These are phyloP conservation scores for Ostreobium quekettii DNA, from an alignment of 139 green algal genomes.

Conservation along the genomic window DNA sequence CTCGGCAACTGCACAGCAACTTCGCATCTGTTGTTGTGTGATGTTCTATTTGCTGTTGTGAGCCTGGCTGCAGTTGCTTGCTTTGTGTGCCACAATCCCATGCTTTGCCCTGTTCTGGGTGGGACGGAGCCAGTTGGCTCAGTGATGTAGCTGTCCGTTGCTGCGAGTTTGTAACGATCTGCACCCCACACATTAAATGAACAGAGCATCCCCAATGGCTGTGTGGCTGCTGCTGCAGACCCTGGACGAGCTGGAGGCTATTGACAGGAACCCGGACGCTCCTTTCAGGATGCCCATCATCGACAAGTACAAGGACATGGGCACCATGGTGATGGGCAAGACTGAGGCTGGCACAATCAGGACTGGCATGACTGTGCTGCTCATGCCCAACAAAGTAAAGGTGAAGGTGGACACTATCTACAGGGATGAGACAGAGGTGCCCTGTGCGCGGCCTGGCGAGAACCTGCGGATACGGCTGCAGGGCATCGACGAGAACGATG, in stretches of 20 bases:
- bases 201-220: too few relatives aligned
- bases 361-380: slow-evolving; percentile 64
- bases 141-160: too few relatives aligned
- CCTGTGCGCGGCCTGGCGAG: slow-evolving; percentile 59
- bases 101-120: too few relatives aligned
- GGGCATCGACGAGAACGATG: slow-evolving; percentile 64
- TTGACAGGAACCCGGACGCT: slow-evolving; percentile 43
- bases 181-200: too few relatives aligned
- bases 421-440: slow-evolving; percentile 84
- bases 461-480: slow-evolving; percentile 49
- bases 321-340: slow-evolving; percentile 97
- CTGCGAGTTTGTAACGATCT: too few relatives aligned
- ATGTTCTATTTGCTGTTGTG: too few relatives aligned
- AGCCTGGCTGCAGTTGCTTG: too few relatives aligned
- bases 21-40: too few relatives aligned
- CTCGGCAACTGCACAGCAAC: too few relatives aligned
- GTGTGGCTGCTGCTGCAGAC: slow-evolving; percentile 18
- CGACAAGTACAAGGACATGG: slow-evolving; percentile 95
- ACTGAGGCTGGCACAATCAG: slow-evolving; percentile 81
- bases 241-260: slow-evolving; percentile 73
- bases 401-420: slow-evolving; percentile 86
- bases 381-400: slow-evolving; percentile 92
- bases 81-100: too few relatives aligned
- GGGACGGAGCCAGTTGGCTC: too few relatives aligned
- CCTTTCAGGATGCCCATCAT: slow-evolving; percentile 92